Base-by-base conservation (phyloP, 805 yeast genomes). In the Kuraishia floccosa region DNA sequence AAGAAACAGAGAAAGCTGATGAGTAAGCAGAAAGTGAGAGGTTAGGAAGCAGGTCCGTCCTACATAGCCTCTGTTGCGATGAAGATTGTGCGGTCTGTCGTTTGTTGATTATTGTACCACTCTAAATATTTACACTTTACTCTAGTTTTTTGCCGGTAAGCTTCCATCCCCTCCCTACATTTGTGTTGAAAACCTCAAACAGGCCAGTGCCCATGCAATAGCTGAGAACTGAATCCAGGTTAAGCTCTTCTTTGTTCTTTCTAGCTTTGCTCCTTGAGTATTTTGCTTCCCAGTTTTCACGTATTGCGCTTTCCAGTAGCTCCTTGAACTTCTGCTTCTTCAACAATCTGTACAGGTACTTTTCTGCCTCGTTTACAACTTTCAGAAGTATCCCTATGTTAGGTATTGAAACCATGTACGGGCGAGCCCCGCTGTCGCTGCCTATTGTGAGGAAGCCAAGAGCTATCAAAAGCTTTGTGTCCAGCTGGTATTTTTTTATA, bases 1-100 rank as follows among this genome's bases (percentile, higher is more conserved):
- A 84, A 78, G 63, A 84, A 76, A 55, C 83, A 77, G 50, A 76
- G 85, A 61, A 82, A 83, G 58, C 58, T 60, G 50, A 67, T 61
- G 57, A 76, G 68, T 56, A 75, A 72, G 56, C 77, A 78, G 56
- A 74, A 65, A 47, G 57, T 58, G 40, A 60, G 57, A 41, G 14
- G 13, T 23, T 28, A 34, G 23, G 23, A 21, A 21, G 9, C 11
- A 21, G 9, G 9, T 21, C 10, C 23, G 10, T n/a, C n/a, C n/a
- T n/a, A n/a, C n/a, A n/a, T n/a, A n/a, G n/a, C n/a, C n/a, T n/a
- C n/a, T n/a, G n/a, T n/a, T n/a, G n/a, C n/a, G n/a, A n/a, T n/a
- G n/a, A n/a, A n/a, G n/a, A n/a, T n/a, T n/a, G n/a, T n/a, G n/a
- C n/a, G n/a, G n/a, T n/a, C n/a, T n/a, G n/a, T n/a, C n/a, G n/a